phyloP scores from a whole-genome alignment of 257 asterid species.

The Striga asiatica region DNA sequence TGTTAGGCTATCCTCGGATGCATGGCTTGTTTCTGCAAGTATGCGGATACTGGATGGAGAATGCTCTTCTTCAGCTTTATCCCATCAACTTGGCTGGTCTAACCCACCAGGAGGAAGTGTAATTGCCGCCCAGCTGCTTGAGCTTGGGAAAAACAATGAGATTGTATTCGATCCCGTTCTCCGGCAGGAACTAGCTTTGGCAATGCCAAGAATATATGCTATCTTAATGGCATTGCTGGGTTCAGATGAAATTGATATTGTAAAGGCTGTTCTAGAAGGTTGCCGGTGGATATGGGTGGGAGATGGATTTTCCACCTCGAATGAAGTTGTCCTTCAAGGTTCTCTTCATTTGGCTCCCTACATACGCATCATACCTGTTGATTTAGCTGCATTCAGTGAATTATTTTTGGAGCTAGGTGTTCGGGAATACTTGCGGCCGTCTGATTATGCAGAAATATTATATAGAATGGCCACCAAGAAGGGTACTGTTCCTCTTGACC shows the following conservation, averaged over 20 bases:
- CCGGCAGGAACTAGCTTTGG: constrained; percentile 76
- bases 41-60: constrained; percentile 94
- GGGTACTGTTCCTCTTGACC: constrained; percentile 57
- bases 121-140: constrained; percentile 94
- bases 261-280: constrained; percentile 90
- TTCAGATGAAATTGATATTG: constrained; percentile 86
- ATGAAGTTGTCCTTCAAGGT: constrained; percentile 90
- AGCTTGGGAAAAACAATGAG: constrained; percentile 93
- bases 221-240: constrained; percentile 54
- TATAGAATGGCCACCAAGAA: constrained; percentile 62
- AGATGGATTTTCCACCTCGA: constrained; percentile 84
- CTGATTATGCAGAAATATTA: constrained; percentile 77
- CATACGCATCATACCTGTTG: constrained; percentile 82
- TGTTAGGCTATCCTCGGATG: constrained; percentile 58
- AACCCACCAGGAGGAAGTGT: constrained; percentile 89
- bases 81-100: constrained; percentile 86
- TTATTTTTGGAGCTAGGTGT: constrained; percentile 83
- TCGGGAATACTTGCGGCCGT: constrained; percentile 56
- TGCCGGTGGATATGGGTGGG: constrained; percentile 98
- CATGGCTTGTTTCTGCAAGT: constrained; percentile 98
- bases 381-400: constrained; percentile 82
- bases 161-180: constrained; percentile 59
- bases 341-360: constrained; percentile 96
- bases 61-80: constrained; percentile 78
- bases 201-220: constrained; percentile 90